Conservation (phyloP, 306 rosid genomes). For the Sophora flavescens region DNA sequence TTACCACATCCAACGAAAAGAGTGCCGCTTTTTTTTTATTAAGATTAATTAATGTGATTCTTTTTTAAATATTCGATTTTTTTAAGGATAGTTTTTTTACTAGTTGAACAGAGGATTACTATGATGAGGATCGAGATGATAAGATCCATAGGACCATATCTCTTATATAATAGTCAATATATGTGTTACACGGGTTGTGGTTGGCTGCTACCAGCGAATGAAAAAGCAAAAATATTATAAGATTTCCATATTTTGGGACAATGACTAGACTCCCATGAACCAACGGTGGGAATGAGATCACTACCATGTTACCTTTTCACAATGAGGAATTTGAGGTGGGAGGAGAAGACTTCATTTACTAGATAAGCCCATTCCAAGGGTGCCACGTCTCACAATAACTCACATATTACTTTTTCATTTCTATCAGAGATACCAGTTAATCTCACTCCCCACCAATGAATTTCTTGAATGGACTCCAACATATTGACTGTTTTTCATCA, state of each 20-base stretch:
- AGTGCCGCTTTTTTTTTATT: background rate
- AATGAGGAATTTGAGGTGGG: background rate
- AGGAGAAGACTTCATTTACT: background rate
- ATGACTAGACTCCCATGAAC: background rate
- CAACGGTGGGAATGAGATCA: background rate
- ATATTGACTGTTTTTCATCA: background rate
- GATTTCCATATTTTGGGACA: background rate
- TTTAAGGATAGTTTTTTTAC: background rate
- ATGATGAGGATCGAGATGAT: too few relatives aligned
- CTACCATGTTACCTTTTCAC: too few relatives aligned
- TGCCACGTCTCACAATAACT: background rate
- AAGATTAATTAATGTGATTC: background rate
- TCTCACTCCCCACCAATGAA: background rate
- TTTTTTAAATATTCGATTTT: too few relatives aligned
- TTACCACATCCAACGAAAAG: background rate
- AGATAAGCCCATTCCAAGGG: background rate
- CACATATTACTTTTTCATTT: background rate
- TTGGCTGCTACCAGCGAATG: background rate
- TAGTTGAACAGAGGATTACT: background rate
- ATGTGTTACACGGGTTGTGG: too few relatives aligned
- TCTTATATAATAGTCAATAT: too few relatives aligned
- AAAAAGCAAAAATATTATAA: background rate
- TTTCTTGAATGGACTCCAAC: background rate
- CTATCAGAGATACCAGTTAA: background rate
- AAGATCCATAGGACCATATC: too few relatives aligned